These are phyloP conservation scores for Aspergillus ruber DNA, from an alignment of 2,329 filamentous ascomycete genomes.

Conservation along the genomic window DNA sequence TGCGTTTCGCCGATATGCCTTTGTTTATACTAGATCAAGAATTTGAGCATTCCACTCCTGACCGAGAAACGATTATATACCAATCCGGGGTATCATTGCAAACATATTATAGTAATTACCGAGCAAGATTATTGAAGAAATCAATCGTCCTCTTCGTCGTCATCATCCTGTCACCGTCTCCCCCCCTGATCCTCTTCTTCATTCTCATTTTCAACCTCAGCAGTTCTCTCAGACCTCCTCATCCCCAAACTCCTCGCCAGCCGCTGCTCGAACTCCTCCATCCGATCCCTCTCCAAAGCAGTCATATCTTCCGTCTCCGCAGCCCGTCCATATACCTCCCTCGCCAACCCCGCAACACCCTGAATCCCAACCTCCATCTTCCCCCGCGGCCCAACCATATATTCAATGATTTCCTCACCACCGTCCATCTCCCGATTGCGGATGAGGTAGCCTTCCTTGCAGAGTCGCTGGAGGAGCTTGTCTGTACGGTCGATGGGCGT, in stretches of 20 bases:
- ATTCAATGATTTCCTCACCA: slow-evolving; percentile 72
- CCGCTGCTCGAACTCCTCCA: slow-evolving; percentile 55
- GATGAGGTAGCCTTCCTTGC: slow-evolving; percentile 76
- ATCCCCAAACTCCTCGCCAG: slow-evolving; percentile 58
- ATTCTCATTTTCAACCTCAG: slow-evolving; percentile 1
- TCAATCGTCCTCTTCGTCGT: background rate
- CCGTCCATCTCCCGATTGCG: slow-evolving; percentile 62
- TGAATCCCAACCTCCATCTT: slow-evolving; percentile 77
- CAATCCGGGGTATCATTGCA: background rate
- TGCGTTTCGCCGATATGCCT: background rate
- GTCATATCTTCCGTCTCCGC: slow-evolving; percentile 14
- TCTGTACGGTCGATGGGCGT: slow-evolving; percentile 73
- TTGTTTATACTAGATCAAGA: background rate
- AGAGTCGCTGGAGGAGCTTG: slow-evolving; percentile 64
- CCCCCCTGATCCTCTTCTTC: slow-evolving; percentile 2
- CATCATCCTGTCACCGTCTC: background rate
- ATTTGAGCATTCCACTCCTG: no score
- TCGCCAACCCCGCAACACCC: slow-evolving; percentile 65
- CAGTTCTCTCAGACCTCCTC: slow-evolving; percentile 10
- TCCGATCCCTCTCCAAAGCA: slow-evolving; percentile 22
- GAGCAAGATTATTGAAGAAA: background rate
- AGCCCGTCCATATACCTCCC: slow-evolving; percentile 45
- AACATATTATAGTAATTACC: background rate
- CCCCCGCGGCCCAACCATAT: slow-evolving; percentile 75
- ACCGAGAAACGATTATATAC: background rate